phyloP scores from a whole-genome alignment of 2,329 filamentous ascomycete genomes.

The Aureobasidium sp. region DNA sequence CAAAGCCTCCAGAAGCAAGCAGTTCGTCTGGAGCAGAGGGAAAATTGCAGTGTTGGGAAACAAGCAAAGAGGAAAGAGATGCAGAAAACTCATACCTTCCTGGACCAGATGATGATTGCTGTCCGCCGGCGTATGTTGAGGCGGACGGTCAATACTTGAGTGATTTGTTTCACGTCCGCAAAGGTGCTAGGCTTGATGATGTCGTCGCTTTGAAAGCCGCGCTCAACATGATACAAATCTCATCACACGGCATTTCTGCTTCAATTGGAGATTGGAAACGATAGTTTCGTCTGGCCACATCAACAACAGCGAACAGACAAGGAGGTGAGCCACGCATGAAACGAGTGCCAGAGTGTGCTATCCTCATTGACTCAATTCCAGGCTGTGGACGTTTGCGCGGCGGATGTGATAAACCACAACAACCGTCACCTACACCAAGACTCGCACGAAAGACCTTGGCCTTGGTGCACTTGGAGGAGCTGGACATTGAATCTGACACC shows the following conservation, averaged over 20 bases:
- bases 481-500: not conserved
- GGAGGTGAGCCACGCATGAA: not conserved
- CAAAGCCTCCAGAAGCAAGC: not conserved
- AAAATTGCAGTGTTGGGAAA: not conserved
- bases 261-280: not conserved
- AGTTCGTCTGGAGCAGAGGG: not conserved
- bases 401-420: not conserved
- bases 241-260: not conserved
- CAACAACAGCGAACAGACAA: not conserved
- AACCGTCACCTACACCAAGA: not conserved
- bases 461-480: not conserved
- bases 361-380: not conserved
- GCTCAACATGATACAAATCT: not conserved
- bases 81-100: not conserved
- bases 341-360: not conserved
- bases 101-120: not conserved
- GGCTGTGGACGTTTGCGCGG: not conserved
- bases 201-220: not conserved
- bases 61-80: not conserved
- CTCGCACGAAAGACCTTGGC: not conserved
- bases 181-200: not conserved
- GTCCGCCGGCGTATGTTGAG: not conserved
- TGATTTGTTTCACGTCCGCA: not conserved
- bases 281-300: not conserved
- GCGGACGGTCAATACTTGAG: not conserved